Conservation (phyloP, 805 yeast genomes). For the Myxozyma monticola region DNA sequence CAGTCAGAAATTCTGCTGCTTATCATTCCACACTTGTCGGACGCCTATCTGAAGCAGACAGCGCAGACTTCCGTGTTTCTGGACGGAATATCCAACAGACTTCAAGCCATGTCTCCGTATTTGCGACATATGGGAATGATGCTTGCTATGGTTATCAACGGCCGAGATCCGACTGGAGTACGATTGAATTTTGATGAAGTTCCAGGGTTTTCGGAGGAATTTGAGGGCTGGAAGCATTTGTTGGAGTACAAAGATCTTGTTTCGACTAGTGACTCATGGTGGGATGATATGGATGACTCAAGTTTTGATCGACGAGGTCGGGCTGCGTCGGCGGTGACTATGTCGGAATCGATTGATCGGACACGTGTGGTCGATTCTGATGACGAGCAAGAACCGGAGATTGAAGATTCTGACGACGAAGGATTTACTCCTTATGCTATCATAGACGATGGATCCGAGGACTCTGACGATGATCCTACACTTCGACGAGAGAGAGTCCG, state of each 20-base stretch:
- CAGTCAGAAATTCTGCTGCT: constrained; percentile 14
- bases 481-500: constrained; percentile 42
- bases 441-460: constrained; percentile 44
- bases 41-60: not conserved
- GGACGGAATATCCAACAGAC: constrained; percentile 52
- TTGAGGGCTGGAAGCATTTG: constrained; percentile 20
- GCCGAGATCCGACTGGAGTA: constrained; percentile 18
- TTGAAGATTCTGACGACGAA: constrained; percentile 39
- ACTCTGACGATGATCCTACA: constrained; percentile 57
- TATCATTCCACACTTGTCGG: constrained; percentile 13
- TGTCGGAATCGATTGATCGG: not conserved
- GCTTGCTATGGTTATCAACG: constrained; percentile 50
- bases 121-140: constrained; percentile 56
- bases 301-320: not conserved
- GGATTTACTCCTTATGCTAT: constrained; percentile 34
- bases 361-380: constrained; percentile 5
- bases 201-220: constrained; percentile 31
- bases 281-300: constrained; percentile 27
- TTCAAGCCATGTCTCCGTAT: constrained; percentile 51
- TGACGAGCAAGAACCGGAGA: constrained; percentile 18
- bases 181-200: constrained; percentile 35
- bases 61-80: constrained; percentile 47
- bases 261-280: constrained; percentile 14
- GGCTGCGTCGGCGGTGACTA: not conserved
- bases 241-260: constrained; percentile 14